A percentile compares a stretch with the other conserved stretches of the same genome.
Conservation (phyloP, 192 early-diverging fungal species). For the Coemansia sp. region DNA sequence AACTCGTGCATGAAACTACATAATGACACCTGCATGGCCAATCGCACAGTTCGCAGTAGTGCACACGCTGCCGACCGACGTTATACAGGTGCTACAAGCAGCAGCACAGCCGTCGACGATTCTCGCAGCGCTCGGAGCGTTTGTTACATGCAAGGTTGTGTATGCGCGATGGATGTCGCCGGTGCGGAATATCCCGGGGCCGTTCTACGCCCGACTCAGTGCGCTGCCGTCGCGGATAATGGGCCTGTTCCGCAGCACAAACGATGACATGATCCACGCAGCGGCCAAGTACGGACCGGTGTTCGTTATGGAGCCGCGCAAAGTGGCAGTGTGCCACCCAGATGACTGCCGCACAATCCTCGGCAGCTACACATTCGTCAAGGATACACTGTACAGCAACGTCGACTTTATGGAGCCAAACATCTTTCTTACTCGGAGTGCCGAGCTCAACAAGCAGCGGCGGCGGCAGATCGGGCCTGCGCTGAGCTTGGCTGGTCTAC, state of each 20-base stretch:
- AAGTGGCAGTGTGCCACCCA: constrained; percentile 36
- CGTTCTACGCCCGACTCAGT: constrained; percentile 21
- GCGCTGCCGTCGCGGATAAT: constrained; percentile 12
- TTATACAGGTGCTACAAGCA: not conserved
- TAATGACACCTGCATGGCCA: not conserved
- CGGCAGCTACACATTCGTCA: constrained; percentile 26
- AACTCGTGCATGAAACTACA: not conserved
- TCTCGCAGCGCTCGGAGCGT: constrained; percentile 3
- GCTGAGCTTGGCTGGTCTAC: constrained; percentile 19
- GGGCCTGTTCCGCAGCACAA: constrained; percentile 14
- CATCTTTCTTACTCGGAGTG: constrained; percentile 36
- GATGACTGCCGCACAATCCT: constrained; percentile 32
- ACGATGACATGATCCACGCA: constrained; percentile 29
- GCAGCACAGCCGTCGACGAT: constrained; percentile 2
- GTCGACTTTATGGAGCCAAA: constrained; percentile 37
- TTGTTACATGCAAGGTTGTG: not conserved
- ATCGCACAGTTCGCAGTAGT: not conserved
- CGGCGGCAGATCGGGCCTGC: constrained; percentile 38
- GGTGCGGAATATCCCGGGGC: constrained; percentile 28
- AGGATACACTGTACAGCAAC: constrained; percentile 26
- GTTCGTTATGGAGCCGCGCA: constrained; percentile 29
- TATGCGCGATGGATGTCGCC: constrained; percentile 30
- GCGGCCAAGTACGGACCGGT: constrained; percentile 26
- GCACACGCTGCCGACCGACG: not conserved
- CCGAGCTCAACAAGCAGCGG: constrained; percentile 39